Evolutionary conservation across 2,329 filamentous ascomycete species (phyloP).

Genomic region (Beauveria caledonica): DNA sequence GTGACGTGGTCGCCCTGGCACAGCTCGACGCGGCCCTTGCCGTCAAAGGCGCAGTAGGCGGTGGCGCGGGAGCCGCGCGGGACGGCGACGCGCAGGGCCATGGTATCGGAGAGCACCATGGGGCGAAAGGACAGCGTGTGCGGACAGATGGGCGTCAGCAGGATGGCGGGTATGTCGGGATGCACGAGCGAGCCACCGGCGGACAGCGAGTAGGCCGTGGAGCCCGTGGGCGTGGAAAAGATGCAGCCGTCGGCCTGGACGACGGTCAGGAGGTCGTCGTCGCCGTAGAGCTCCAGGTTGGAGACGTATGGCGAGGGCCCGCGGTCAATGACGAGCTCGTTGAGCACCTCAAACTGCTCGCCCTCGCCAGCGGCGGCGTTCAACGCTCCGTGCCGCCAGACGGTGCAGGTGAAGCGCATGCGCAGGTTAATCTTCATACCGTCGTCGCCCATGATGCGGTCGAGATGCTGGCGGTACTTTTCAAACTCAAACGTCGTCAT

Average conservation of each 20-base stretch:
- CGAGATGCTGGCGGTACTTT: constrained; percentile 77
- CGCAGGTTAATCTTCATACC: constrained; percentile 97
- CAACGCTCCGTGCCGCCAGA: constrained; percentile 63
- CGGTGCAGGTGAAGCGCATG: constrained; percentile 98
- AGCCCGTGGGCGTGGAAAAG: constrained; percentile 91
- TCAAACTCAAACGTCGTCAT: constrained; percentile 83
- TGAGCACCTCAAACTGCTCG: constrained; percentile 95
- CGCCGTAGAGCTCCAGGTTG: constrained; percentile 90
- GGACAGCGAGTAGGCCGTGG: constrained; percentile 91
- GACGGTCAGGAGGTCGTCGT: constrained; percentile 88
- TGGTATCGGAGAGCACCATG: constrained; percentile 94
- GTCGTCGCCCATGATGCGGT: constrained; percentile 83
- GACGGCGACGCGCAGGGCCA: constrained; percentile 82
- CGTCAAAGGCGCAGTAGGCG: constrained; percentile 95
- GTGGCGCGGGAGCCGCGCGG: constrained; percentile 80
- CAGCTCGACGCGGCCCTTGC: constrained; percentile 90
- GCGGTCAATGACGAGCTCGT: constrained; percentile 96
- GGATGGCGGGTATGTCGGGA: constrained; percentile 91
- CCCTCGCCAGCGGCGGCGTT: constrained; percentile 57
- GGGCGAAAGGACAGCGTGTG: constrained; percentile 95
- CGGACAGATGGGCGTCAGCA: constrained; percentile 94
- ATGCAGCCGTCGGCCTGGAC: constrained; percentile 97
- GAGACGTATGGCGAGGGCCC: constrained; percentile 96
- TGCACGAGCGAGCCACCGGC: constrained; percentile 93
- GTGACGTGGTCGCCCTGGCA: constrained; percentile 92